A percentile compares a stretch with the other conserved stretches of the same genome.
Conservation (phyloP, 2,329 filamentous ascomycete species). For the Hymenotorrendiella dingleyae region DNA sequence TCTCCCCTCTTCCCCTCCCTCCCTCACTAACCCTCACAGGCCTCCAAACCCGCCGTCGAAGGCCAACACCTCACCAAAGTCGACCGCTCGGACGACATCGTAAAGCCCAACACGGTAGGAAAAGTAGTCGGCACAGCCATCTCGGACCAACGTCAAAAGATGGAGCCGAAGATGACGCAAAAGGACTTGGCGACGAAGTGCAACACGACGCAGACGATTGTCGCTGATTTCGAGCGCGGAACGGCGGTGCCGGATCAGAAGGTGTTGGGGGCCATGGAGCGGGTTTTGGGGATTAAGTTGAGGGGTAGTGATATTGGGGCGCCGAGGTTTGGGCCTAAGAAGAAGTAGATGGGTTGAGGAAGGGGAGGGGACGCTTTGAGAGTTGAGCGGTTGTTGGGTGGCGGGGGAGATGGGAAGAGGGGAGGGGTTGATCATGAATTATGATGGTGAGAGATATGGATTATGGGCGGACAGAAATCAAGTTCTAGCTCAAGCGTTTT, state of each 20-base stretch:
- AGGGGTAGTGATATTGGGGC: conserved; percentile 79
- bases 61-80: conserved; percentile 97
- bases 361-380: background rate
- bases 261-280: conserved; percentile 71
- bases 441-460: background rate
- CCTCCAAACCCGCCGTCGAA: conserved; percentile 55
- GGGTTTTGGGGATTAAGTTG: conserved; percentile 81
- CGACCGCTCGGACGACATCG: conserved; percentile 93
- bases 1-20: background rate
- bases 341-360: conserved; percentile 16
- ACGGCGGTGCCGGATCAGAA: conserved; percentile 77
- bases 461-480: too few relatives aligned
- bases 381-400: background rate
- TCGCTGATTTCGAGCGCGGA: conserved; percentile 83
- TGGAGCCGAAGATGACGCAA: conserved; percentile 94
- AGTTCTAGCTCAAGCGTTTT: too few relatives aligned
- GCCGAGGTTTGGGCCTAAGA: conserved; percentile 63
- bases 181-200: conserved; percentile 80
- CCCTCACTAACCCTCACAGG: conserved; percentile 29
- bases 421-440: conserved; percentile 9
- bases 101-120: conserved; percentile 92
- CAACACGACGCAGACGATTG: conserved; percentile 74
- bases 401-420: too few relatives aligned
- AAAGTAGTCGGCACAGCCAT: conserved; percentile 77
- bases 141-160: conserved; percentile 68